phyloP scores from a whole-genome alignment of 192 early-diverging fungal genomes.

The Linnemannia zychae region DNA sequence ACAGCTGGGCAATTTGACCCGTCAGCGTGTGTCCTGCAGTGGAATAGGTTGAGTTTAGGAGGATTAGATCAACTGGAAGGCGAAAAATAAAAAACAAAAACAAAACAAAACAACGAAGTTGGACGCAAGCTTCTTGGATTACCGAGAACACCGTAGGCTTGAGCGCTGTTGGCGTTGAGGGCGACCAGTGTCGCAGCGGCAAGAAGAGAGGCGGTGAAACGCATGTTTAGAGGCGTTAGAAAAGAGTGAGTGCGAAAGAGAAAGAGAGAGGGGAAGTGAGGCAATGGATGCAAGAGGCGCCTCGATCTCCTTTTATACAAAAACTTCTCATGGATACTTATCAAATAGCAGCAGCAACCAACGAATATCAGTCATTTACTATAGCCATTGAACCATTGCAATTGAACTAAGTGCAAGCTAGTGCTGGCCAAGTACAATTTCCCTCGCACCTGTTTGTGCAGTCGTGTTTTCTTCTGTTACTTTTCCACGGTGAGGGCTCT shows the following conservation, averaged over 20 bases:
- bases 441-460: too few species aligned
- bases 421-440: too few species aligned
- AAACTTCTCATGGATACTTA: too few species aligned
- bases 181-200: slow-evolving; percentile 21
- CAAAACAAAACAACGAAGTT: not conserved
- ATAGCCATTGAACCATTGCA: too few species aligned
- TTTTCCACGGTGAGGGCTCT: too few species aligned
- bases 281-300: not conserved
- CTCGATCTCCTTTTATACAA: not conserved
- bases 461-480: too few species aligned
- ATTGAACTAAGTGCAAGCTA: too few species aligned
- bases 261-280: not conserved
- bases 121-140: not conserved
- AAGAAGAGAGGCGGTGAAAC: slow-evolving; percentile 6
- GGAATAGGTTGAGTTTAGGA: too few species aligned
- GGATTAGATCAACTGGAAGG: not conserved
- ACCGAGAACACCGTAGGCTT: slow-evolving; percentile 36
- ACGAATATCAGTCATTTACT: too few species aligned
- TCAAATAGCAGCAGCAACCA: too few species aligned
- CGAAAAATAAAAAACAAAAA: not conserved
- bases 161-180: slow-evolving; percentile 23
- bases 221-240: slow-evolving; percentile 18
- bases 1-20: slow-evolving; percentile 58
- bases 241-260: not conserved
- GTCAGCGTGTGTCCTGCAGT: slow-evolving; percentile 53